A percentile compares a stretch with the other conserved stretches of the same genome.
Evolutionary conservation across 2,329 filamentous ascomycete species (phyloP).

Genomic region (Clarireedia monteithiana): DNA sequence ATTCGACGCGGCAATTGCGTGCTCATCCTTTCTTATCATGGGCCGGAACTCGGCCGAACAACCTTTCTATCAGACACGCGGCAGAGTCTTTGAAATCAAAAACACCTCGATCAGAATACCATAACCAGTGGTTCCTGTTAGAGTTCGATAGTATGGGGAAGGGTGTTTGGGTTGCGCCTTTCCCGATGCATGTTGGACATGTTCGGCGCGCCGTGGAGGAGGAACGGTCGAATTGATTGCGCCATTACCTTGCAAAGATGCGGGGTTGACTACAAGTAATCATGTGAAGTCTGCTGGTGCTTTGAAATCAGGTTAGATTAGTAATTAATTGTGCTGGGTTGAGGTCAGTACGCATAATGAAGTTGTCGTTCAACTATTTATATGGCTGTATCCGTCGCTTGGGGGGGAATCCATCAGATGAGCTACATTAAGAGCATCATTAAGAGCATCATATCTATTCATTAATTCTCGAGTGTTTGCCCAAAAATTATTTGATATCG

Average conservation of each 20-base stretch:
- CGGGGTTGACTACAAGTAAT: background rate
- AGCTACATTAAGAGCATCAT: background rate
- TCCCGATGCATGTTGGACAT: background rate
- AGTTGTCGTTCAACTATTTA: background rate
- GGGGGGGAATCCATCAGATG: background rate
- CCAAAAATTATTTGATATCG: background rate
- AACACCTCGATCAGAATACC: background rate
- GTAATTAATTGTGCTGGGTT: background rate
- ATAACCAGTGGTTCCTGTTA: background rate
- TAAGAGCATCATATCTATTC: background rate
- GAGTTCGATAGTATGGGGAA: background rate
- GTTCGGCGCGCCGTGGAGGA: background rate
- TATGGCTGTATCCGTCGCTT: background rate
- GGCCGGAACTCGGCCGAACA: background rate
- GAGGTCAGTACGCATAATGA: background rate
- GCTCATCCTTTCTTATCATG: background rate
- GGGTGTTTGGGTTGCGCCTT: background rate
- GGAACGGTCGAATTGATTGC: background rate
- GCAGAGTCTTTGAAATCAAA: background rate
- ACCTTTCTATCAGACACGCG: too few species aligned
- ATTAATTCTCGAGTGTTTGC: too few species aligned
- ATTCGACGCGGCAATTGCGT: slow-evolving; percentile 8
- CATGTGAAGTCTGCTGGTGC: background rate
- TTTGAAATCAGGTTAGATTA: slow-evolving; percentile 7
- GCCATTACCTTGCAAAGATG: background rate